Base-by-base conservation (phyloP, 495 filamentous ascomycete genomes). In the Terfezia claveryi region DNA sequence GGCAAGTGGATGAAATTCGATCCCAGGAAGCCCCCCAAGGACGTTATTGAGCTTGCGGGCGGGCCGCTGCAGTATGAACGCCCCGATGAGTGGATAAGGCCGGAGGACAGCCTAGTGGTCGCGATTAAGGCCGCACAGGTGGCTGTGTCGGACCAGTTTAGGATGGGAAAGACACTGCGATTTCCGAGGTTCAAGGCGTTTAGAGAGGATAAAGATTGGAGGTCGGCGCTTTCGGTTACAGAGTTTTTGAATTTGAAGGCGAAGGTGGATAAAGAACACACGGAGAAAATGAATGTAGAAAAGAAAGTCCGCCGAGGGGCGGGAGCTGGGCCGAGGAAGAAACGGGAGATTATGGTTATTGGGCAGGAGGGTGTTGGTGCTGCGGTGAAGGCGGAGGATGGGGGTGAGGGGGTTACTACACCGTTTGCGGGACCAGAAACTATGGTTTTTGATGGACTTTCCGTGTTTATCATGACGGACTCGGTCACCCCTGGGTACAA, bases 61-160 rank as follows among this genome's bases (percentile, higher is more conserved):
- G 75, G 78, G 44, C 70, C 74, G 9, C 62, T 73, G 20, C 84
- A 92, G 62, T 74, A 76, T 53, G 88, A 95, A 62, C 70, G 76
- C 38, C 91, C 91, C 0, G 87, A 98, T 65, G 78, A 86, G 57
- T 98, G 91, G 91, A 96, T 98, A 64, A 79, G 79, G 32, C 91
- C 92, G 0, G 77, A 76, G 52, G 85, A 94, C 38, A 93, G 86
- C 5, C 69, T 98, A 20, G 87, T 96, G 23, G 55, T 98, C 3
- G 80, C 82, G 32, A 81, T 92, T 53, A 98, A 96, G 67, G 91
- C 87, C n/a, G 85, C 91, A 0, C 85, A 80, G 10, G 77, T 89
- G 2, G 74, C 73, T 8, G 68, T 69, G 0, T 83, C 82, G 23
- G 85, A 87, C 57, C 74, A 80, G 56, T 96, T 94, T 63, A 78